Conservation (phyloP, 352 stramenopile genomes). For the Lagenidium sp. region DNA sequence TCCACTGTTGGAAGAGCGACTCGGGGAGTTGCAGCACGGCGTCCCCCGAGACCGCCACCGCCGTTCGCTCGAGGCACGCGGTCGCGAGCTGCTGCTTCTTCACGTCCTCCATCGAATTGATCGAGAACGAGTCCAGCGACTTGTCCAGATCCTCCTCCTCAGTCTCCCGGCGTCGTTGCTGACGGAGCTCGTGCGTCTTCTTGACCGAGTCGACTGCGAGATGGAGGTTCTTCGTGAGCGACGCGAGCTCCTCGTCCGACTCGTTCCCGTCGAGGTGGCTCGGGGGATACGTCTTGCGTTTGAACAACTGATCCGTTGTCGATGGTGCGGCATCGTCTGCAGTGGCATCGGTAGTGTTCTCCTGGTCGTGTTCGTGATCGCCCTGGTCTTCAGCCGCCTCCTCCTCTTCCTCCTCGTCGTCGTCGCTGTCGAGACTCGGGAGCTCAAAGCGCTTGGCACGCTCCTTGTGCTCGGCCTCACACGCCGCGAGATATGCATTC, state of each 20-base stretch:
- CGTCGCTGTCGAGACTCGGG: conserved; percentile 47
- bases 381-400: conserved; percentile 19
- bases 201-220: conserved; percentile 30
- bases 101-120: conserved; percentile 67
- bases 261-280: conserved; percentile 16
- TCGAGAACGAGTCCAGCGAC: conserved; percentile 25
- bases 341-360: conserved; percentile 5
- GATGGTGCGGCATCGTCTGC: conserved; percentile 2
- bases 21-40: conserved; percentile 60
- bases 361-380: conserved; percentile 13
- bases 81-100: conserved; percentile 44
- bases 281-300: conserved; percentile 41
- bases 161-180: conserved; percentile 24
- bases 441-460: conserved; percentile 42
- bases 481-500: conserved; percentile 57
- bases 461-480: conserved; percentile 48
- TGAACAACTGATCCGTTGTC: conserved; percentile 32
- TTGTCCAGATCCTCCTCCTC: conserved; percentile 6
- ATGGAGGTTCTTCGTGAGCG: conserved; percentile 56
- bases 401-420: conserved; percentile 39
- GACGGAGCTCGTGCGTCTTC: conserved; percentile 54
- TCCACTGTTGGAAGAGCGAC: conserved; percentile 65
- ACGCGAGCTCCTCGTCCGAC: conserved; percentile 46
- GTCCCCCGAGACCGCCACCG: conserved; percentile 61
- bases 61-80: conserved; percentile 58